Percentiles rank a stretch among this genome's conserved stretches.
phyloP scores from a whole-genome alignment of 2,329 filamentous ascomycete species.

The Arthrobotrys musiformis region DNA sequence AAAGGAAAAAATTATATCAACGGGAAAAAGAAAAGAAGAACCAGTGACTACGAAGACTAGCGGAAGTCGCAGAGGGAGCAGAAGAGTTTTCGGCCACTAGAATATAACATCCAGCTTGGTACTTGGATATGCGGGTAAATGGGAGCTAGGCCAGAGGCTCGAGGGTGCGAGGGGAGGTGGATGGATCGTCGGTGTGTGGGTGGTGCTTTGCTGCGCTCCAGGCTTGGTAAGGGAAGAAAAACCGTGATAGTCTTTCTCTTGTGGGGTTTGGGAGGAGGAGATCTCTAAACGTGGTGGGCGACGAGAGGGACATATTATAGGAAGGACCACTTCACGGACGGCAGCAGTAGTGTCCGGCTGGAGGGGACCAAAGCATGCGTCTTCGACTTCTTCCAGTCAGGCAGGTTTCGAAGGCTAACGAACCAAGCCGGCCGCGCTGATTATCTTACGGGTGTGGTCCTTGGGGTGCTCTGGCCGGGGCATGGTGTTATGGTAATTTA shows the following conservation, averaged over 20 bases:
- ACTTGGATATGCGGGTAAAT: conserved; percentile 50
- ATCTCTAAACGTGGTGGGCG: conserved; percentile 54
- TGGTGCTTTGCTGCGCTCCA: conserved; percentile 23
- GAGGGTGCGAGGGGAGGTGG: conserved; percentile 20
- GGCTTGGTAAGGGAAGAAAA: conserved; percentile 35
- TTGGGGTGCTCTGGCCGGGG: conserved; percentile 46
- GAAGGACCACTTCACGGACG: conserved; percentile 21
- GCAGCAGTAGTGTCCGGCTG: conserved; percentile 9
- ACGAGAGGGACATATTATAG: conserved; percentile 55
- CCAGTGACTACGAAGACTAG: conserved; percentile 19
- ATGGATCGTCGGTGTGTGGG: conserved; percentile 52
- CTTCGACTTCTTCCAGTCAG: conserved; percentile 43
- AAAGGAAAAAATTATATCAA: conserved; percentile 27
- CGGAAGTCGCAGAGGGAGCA: conserved; percentile 56
- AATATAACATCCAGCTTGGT: conserved; percentile 55
- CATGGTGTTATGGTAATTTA: conserved; percentile 54
- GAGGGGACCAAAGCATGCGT: conserved; percentile 26
- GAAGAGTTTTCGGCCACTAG: conserved; percentile 53
- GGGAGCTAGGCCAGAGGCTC: conserved; percentile 19
- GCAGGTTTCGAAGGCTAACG: conserved; percentile 49
- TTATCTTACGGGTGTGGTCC: conserved; percentile 53
- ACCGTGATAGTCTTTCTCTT: conserved; percentile 47
- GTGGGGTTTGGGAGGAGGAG: conserved; percentile 53
- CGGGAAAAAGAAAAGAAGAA: conserved; percentile 20
- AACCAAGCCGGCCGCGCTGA: conserved; percentile 46